Conservation (phyloP, 75 land plant genomes). For the Selaginella tamariscina region DNA sequence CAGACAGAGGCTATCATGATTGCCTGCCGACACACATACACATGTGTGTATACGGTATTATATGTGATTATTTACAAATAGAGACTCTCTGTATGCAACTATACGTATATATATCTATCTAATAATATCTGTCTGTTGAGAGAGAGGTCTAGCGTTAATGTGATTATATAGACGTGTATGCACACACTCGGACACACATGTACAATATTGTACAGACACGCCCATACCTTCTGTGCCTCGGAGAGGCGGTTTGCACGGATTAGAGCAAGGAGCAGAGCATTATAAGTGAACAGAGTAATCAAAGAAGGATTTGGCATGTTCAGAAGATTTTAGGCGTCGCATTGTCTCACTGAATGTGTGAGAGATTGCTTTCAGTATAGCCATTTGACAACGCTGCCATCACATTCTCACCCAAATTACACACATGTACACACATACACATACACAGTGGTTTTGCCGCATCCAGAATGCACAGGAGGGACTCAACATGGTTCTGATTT, state of each 20-base stretch:
- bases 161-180: no score
- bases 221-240: not conserved
- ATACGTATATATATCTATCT: no score
- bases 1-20: no score
- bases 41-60: no score
- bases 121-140: no score
- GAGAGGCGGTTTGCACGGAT: not conserved
- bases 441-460: not conserved
- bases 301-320: not conserved
- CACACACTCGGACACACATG: no score
- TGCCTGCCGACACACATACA: no score
- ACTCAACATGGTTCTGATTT: not conserved
- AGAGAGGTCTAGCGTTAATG: no score
- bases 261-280: not conserved
- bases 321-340: not conserved
- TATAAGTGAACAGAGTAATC: not conserved
- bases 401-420: slow-evolving; percentile 3
- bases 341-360: not conserved
- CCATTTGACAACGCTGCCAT: not conserved
- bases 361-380: not conserved
- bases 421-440: no score
- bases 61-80: no score
- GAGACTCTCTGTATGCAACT: no score
- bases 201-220: no score
- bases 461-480: not conserved